Conservation (phyloP, 129 eudicot species). For the Helianthus tuberosus region DNA sequence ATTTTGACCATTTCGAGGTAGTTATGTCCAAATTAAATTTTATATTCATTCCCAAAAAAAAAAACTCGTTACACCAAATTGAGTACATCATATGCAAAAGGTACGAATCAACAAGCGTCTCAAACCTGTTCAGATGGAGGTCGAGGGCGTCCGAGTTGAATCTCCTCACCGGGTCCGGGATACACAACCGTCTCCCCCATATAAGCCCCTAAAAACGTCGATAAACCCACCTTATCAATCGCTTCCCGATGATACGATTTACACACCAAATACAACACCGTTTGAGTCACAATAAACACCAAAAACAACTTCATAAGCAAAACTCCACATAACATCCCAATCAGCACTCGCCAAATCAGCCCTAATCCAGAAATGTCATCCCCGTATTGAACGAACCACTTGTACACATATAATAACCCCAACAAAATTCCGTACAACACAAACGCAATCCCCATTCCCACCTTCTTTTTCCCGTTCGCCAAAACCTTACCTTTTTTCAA, state of each 20-base stretch:
- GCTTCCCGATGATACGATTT: conserved; percentile 40
- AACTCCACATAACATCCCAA: conserved; percentile 16
- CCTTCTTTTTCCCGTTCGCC: conserved; percentile 26
- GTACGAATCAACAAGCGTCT: too few relatives aligned
- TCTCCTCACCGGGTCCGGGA: conserved; percentile 18
- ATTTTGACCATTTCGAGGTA: too few relatives aligned
- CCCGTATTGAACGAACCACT: conserved; percentile 16
- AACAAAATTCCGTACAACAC: conserved; percentile 13
- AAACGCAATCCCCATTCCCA: conserved; percentile 27
- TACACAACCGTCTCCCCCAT: conserved; percentile 24
- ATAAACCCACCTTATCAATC: conserved; percentile 33
- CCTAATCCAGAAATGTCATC: background rate
- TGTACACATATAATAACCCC: background rate
- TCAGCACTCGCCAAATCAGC: conserved; percentile 29
- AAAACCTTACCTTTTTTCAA: background rate
- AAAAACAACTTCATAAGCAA: conserved; percentile 21
- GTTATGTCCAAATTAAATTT: too few relatives aligned
- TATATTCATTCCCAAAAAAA: too few relatives aligned
- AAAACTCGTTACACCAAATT: too few relatives aligned
- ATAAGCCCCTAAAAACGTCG: conserved; percentile 29
- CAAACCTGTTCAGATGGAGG: too few relatives aligned
- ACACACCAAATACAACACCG: background rate
- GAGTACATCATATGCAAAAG: too few relatives aligned
- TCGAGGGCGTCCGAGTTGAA: conserved; percentile 28
- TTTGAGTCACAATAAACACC: conserved; percentile 28